phyloP scores from a whole-genome alignment of 768 basidiomycete species.

The Scleroderma citrinum region DNA sequence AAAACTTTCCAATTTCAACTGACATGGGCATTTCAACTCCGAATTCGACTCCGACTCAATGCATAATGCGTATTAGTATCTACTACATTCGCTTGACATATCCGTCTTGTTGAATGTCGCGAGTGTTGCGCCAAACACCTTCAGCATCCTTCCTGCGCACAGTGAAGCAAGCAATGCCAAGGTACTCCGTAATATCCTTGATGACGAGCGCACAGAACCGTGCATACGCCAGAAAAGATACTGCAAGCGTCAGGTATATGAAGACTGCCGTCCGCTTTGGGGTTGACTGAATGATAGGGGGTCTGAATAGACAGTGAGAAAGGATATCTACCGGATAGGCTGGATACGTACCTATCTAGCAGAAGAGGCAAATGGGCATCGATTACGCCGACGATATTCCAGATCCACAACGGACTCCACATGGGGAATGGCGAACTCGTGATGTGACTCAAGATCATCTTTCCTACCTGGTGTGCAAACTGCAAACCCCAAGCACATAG shows the following conservation, averaged over 20 bases:
- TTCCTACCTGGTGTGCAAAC: conserved; percentile 84
- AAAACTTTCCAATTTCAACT: too few relatives aligned
- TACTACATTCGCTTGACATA: conserved; percentile 16
- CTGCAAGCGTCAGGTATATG: conserved; percentile 60
- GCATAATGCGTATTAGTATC: too few relatives aligned
- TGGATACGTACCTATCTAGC: conserved; percentile 50
- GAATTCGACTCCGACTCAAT: too few relatives aligned
- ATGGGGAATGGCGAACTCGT: conserved; percentile 78
- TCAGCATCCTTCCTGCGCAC: conserved; percentile 77
- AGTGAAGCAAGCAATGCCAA: conserved; percentile 94
- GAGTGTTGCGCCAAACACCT: conserved; percentile 51
- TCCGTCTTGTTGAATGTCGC: conserved; percentile 22
- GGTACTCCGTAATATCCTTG: conserved; percentile 78
- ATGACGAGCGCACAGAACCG: conserved; percentile 83
- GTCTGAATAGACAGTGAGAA: conserved; percentile 28
- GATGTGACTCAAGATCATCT: conserved; percentile 91
- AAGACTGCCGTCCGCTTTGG: conserved; percentile 58
- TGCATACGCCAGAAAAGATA: conserved; percentile 67
- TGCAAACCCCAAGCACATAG: conserved; percentile 90
- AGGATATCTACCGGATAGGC: conserved; percentile 2
- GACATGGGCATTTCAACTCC: too few relatives aligned
- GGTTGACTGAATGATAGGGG: conserved; percentile 72
- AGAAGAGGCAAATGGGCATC: conserved; percentile 78
- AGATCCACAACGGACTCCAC: conserved; percentile 85
- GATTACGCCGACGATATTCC: conserved; percentile 67